Base-by-base conservation (phyloP, 1,139 yeast genomes). In the Petasospora rhodanensis region DNA sequence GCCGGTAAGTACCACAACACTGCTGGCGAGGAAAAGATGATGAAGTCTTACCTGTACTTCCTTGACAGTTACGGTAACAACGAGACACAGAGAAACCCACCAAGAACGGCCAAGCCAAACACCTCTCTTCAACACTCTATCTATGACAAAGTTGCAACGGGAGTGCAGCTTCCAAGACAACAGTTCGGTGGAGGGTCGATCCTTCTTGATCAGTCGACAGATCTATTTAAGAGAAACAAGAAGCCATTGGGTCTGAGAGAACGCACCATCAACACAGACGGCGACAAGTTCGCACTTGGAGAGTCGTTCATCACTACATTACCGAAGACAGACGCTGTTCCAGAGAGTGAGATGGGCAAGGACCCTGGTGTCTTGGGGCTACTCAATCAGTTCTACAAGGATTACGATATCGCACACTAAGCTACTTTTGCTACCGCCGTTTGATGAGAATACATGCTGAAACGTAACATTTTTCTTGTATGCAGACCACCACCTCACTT, bases 21-120 rank as follows among this genome's bases (percentile, higher is more conserved):
- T n/a, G 61, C 74, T 12, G 77, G 78, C 22, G 89, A 85, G 47
- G 94, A 86, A 41, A 89, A 89, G 56, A 89, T 89, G 96, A 76
- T 85, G 55, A 86, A 86, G 51, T 84, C 95, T 2, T 89, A 86
- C 55, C 66, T 86, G 63, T 79, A 86, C 56, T 89, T 89, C 55
- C 62, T 87, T 47, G 95, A 87, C 51, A 83, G 85, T 45, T 87
- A 87, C 56, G 87, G 80, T 17, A 66, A 67, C 38, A 57, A 56
- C 22, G 56, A 55, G 12, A 54, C 58, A 1, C 62, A 61, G 6
- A 56, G 61, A 32, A 52, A 58, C 30, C 37, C 56, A 23, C 44
- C 45, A 28, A 42, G 41, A 29, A 2, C 14, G 3, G 24, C 26
- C 4, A 43, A 36, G 30, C 28, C 38, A 13, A 38, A 34, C n/a